A percentile compares a stretch with the other conserved stretches of the same genome.
These are phyloP conservation scores for Dryas integrifolia DNA, from an alignment of 331 rosid species.

Conservation along the genomic window DNA sequence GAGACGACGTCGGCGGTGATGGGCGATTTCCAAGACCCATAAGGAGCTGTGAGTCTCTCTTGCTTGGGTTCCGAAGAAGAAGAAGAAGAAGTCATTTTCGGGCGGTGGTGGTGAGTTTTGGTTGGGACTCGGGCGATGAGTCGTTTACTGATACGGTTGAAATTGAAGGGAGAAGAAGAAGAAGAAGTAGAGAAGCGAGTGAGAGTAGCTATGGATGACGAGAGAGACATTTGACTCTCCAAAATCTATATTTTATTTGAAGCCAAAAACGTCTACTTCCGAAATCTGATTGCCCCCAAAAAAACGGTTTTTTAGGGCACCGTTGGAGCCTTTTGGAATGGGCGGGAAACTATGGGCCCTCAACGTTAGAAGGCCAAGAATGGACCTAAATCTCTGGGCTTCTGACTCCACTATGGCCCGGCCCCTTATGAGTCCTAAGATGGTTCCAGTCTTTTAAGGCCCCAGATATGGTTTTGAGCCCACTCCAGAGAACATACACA, in stretches of 20 bases:
- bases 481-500: too few species aligned
- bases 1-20: conserved; percentile 82
- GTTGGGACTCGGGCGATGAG: conserved; percentile 12
- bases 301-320: not conserved
- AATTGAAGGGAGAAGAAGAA: conserved; percentile 22
- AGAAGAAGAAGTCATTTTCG: conserved; percentile 38
- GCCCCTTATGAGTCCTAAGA: too few species aligned
- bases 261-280: too few species aligned
- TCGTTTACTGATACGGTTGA: conserved; percentile 24
- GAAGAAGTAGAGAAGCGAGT: conserved; percentile 31
- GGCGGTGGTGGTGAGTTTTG: conserved; percentile 5
- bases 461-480: too few species aligned
- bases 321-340: not conserved
- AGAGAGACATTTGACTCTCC: conserved; percentile 16
- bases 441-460: too few species aligned
- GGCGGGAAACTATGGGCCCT: not conserved
- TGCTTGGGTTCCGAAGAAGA: conserved; percentile 29
- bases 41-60: conserved; percentile 51
- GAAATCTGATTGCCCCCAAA: not conserved
- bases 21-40: conserved; percentile 91
- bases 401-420: too few species aligned
- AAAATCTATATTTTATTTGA: not conserved
- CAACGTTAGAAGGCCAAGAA: too few species aligned
- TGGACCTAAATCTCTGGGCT: too few species aligned
- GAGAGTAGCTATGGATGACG: conserved; percentile 6